Percentiles rank a stretch among this genome's conserved stretches.
Evolutionary conservation across 768 basidiomycete species (phyloP).

Genomic region (Tulasnella sp.): DNA sequence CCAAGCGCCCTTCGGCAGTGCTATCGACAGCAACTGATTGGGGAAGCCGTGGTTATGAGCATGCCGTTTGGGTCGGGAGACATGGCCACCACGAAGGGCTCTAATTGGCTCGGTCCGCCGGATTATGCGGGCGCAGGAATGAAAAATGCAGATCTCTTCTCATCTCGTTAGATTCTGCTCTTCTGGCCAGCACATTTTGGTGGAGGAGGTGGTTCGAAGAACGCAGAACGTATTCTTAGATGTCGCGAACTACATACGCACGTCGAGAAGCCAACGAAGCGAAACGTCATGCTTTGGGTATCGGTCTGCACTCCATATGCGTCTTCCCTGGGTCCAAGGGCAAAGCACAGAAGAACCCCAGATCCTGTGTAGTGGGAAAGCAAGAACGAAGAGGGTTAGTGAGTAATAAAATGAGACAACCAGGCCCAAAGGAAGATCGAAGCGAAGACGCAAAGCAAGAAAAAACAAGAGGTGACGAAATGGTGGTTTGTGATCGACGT

Average conservation of each 20-base stretch:
- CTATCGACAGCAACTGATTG: background rate
- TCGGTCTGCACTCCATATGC: slow-evolving; percentile 61
- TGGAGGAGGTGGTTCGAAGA: background rate
- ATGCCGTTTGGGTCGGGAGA: background rate
- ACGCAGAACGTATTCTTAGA: background rate
- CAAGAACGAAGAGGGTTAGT: background rate
- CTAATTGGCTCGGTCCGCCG: background rate
- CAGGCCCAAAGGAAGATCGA: background rate
- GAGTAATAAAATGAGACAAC: background rate
- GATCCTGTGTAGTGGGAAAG: slow-evolving; percentile 35
- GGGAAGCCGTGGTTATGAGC: background rate
- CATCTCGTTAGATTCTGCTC: background rate
- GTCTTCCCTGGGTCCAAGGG: slow-evolving; percentile 59
- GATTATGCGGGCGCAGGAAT: background rate
- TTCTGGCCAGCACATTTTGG: background rate
- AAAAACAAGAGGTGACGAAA: background rate
- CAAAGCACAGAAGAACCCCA: slow-evolving; percentile 61
- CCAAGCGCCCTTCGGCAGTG: background rate
- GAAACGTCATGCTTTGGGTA: slow-evolving; percentile 32
- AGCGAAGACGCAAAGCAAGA: background rate
- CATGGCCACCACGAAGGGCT: background rate
- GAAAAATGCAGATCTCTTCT: too few species aligned
- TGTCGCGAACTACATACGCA: background rate
- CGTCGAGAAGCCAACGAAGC: background rate
- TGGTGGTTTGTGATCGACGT: background rate